Evolutionary conservation across 805 yeast genomes (phyloP).

Genomic region (Candida orba): DNA sequence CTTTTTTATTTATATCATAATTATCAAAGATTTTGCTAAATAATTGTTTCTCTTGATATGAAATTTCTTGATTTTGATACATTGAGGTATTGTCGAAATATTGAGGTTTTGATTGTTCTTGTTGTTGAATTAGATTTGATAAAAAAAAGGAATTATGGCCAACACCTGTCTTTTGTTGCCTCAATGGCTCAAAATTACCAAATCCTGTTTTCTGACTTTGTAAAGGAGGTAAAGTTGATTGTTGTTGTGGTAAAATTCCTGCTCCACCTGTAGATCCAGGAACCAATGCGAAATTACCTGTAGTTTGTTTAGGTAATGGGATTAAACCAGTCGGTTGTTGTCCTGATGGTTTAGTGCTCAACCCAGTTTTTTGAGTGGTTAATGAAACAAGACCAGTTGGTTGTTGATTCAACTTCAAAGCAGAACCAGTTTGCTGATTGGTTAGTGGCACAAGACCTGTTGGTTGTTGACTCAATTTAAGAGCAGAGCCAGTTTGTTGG

Average conservation of each 20-base stretch:
- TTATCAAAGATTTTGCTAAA: conserved; percentile 87
- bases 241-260: conserved; percentile 21
- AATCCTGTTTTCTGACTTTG: conserved; percentile 58
- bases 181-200: conserved; percentile 25
- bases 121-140: conserved; percentile 60
- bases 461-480: conserved; percentile 33
- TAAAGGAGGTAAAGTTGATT: conserved; percentile 23
- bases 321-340: conserved; percentile 29
- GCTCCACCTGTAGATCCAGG: conserved; percentile 20
- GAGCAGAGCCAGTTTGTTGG: conserved; percentile 14
- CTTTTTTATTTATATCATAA: conserved; percentile 70
- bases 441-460: conserved; percentile 30
- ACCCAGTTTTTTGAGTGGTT: conserved; percentile 12
- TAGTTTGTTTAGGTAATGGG: conserved; percentile 18
- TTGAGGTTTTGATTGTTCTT: conserved; percentile 13
- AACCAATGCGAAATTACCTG: conserved; percentile 14
- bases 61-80: conserved; percentile 41
- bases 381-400: conserved; percentile 28
- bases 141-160: conserved; percentile 35
- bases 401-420: conserved; percentile 29
- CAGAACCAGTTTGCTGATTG: conserved; percentile 33
- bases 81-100: conserved; percentile 15
- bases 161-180: conserved; percentile 38
- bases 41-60: conserved; percentile 75
- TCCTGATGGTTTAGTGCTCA: conserved; percentile 19